Evolutionary conservation across 2,329 filamentous ascomycete species (phyloP), one percentile per base, ranked within the genome.

Genomic region (Colletotrichum echinochloae): DNA sequence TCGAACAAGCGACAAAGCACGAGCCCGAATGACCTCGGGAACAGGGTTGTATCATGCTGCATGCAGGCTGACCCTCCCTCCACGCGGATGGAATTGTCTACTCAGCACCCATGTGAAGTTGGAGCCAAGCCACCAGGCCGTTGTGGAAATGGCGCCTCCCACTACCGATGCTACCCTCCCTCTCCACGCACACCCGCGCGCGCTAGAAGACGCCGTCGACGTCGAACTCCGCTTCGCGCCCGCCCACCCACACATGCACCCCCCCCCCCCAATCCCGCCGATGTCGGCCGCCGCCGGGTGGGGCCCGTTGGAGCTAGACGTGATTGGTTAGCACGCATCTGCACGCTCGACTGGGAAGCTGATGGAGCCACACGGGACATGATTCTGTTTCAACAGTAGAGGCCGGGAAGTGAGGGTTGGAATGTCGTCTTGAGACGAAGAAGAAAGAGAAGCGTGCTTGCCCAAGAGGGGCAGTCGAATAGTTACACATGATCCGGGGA

Each of bases 21-120:
- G n/a, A 26, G 65, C 23, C 59, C 59, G 59, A 39, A 39, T 63
- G 65, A 63, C 65, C 59, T 41, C 52, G 39, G 35, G 16, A 30
- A 44, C 65, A 66, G 65, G 65, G 65, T 39, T 56, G 65, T 23
- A 33, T 66, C 39, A 57, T 41, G 57, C 59, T 7, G 41, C 44
- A 46, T 55, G 59, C 65, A 48, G 30, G 49, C 57, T 63, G 65
- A 66, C 49, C 6, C 26, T 20, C 16, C 33, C 44, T 41, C 56
- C 46, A 28, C 39, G 39, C 39, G 18, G 18, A 20, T 18, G 4
- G 18, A 16, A n/a, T n/a, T 14, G 18, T 20, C 18, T 20, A 11
- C 44, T 12, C 44, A 23, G 41, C 51, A 44, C 55, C 41, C 65
- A 51, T 57, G 60, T 67, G 65, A 55, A 64, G 60, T 49, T 12